A percentile compares a stretch with the other conserved stretches of the same genome.
Evolutionary conservation across 1,284 basidiomycete genomes (phyloP).

Genomic region (Puccinia coronata): DNA sequence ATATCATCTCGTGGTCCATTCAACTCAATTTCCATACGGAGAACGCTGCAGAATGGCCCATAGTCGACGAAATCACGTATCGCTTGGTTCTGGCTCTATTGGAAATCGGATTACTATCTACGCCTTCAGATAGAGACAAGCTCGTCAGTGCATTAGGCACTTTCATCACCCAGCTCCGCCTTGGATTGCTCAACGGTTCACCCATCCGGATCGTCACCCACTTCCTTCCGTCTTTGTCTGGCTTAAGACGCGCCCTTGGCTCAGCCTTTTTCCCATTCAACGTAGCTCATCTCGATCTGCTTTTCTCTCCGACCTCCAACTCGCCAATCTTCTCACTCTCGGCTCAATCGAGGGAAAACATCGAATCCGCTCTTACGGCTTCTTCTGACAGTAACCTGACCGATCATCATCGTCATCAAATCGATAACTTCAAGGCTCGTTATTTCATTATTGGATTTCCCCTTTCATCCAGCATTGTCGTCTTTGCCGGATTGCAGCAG

Average conservation of each 20-base stretch:
- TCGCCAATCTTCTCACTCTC: constrained; percentile 24
- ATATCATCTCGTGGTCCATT: constrained; percentile 29
- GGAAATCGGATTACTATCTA: constrained; percentile 22
- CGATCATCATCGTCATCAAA: constrained; percentile 38
- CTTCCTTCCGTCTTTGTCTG: constrained; percentile 40
- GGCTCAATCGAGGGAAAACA: background rate
- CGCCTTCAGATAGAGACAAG: constrained; percentile 7
- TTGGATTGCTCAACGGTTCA: constrained; percentile 23
- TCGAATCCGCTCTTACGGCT: constrained; percentile 26
- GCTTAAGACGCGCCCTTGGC: constrained; percentile 31
- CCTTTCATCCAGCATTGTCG: constrained; percentile 28
- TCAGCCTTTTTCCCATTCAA: constrained; percentile 44
- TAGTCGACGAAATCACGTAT: constrained; percentile 45
- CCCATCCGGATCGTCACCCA: constrained; percentile 40
- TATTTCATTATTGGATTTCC: constrained; percentile 27
- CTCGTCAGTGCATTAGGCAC: constrained; percentile 27
- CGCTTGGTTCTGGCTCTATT: constrained; percentile 34
- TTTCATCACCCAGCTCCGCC: constrained; percentile 14
- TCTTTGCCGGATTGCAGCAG: constrained; percentile 36
- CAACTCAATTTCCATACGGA: constrained; percentile 34
- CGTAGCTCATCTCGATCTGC: constrained; percentile 19
- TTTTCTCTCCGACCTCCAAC: constrained; percentile 22
- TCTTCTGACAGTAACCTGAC: constrained; percentile 5
- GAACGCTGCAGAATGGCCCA: constrained; percentile 39
- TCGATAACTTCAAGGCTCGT: constrained; percentile 44